phyloP scores from a whole-genome alignment of 345 rosid species.

The Linum trigynum region DNA sequence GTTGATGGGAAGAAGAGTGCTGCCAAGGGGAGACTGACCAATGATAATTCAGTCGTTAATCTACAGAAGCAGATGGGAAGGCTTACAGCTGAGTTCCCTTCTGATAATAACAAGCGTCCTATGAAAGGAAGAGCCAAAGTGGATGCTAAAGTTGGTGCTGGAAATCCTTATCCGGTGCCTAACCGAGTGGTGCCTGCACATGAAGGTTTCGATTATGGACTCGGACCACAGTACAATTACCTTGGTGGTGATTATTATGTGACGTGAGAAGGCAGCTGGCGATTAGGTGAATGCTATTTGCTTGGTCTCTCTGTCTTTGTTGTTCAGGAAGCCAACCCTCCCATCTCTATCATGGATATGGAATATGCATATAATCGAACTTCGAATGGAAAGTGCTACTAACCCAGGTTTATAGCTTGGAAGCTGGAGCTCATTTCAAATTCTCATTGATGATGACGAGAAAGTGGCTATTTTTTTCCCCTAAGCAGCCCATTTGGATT shows the following conservation, averaged over 20 bases:
- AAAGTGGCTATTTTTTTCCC: no score
- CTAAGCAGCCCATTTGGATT: no score
- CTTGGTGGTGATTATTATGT: slow-evolving; percentile 51
- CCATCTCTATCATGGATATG: no score
- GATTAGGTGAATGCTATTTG: background rate
- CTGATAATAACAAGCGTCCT: slow-evolving; percentile 55
- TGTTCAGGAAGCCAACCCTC: no score
- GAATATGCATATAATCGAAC: no score
- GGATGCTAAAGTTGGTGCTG: slow-evolving; percentile 31
- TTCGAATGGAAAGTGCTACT: no score
- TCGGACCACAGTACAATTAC: slow-evolving; percentile 53
- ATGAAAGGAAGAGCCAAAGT: slow-evolving; percentile 58
- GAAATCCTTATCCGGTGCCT: slow-evolving; percentile 30
- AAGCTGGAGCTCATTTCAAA: no score
- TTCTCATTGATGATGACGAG: no score
- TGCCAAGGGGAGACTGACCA: slow-evolving; percentile 53
- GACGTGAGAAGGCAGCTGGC: slow-evolving; percentile 18
- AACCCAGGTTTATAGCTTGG: no score
- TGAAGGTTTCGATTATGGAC: slow-evolving; percentile 46
- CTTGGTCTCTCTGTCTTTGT: background rate
- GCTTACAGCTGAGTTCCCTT: slow-evolving; percentile 77
- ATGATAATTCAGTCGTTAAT: slow-evolving; percentile 64
- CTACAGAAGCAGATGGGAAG: slow-evolving; percentile 96
- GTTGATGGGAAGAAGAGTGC: slow-evolving; percentile 77
- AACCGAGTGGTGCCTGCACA: slow-evolving; percentile 34